Conservation (phyloP, 495 filamentous ascomycete genomes). For the Penicillium desertorum region DNA sequence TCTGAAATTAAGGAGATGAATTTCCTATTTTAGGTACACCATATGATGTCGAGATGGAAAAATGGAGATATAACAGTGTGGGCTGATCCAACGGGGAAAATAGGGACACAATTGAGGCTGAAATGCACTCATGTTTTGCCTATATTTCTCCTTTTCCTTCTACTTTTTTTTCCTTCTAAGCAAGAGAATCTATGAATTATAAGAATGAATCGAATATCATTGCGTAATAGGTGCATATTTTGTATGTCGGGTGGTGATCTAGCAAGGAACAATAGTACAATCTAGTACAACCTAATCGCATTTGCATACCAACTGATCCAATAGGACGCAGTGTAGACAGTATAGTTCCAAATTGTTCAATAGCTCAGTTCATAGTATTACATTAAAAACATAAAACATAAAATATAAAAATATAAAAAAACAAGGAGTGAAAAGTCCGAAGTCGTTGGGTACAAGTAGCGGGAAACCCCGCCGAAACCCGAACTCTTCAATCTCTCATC, state of each 20-base stretch:
- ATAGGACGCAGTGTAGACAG: neutral
- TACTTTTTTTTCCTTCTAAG: no score
- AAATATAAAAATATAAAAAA: neutral
- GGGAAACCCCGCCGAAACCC: slow-evolving; percentile 14
- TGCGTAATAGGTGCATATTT: neutral
- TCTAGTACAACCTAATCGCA: neutral
- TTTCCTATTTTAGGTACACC: neutral
- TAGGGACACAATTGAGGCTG: neutral
- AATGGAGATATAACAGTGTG: neutral
- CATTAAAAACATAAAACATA: neutral
- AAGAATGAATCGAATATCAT: neutral
- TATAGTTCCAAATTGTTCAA: neutral
- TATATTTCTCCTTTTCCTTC: neutral
- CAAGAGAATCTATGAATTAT: no score
- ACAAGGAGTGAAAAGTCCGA: neutral
- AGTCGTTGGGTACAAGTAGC: slow-evolving; percentile 9
- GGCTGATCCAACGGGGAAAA: slow-evolving; percentile 4
- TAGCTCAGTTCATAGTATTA: neutral
- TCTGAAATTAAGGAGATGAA: neutral
- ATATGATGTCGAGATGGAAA: neutral
- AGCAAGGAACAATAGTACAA: neutral
- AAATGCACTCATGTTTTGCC: neutral
- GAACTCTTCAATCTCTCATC: slow-evolving; percentile 8
- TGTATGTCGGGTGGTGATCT: neutral
- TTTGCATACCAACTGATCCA: neutral